phyloP scores from a whole-genome alignment of 495 filamentous ascomycete genomes.

The Xylaria telfairii region DNA sequence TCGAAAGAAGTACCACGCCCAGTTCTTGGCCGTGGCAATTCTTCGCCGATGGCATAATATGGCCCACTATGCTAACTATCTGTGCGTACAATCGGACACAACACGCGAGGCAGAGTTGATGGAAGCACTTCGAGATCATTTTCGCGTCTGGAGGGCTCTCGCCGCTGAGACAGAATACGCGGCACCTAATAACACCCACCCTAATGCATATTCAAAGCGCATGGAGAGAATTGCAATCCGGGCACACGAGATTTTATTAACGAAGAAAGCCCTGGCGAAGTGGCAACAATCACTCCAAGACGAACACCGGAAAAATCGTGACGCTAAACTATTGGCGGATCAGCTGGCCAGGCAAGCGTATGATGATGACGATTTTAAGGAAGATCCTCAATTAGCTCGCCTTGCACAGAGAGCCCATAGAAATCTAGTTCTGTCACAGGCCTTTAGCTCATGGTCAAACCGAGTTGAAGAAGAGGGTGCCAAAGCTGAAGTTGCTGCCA shows the following conservation, averaged over 20 bases:
- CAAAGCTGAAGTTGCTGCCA: constrained; percentile 38
- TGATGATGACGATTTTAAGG: constrained; percentile 22
- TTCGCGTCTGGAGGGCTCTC: constrained; percentile 33
- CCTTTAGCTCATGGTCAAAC: constrained; percentile 77
- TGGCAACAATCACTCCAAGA: constrained; percentile 34
- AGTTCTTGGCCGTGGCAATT: constrained; percentile 32
- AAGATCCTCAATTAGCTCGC: constrained; percentile 42
- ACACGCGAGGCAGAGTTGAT: constrained; percentile 34
- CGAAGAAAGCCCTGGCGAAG: constrained; percentile 27
- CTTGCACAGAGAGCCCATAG: constrained; percentile 67
- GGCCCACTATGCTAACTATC: constrained; percentile 30
- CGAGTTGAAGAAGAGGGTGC: constrained; percentile 63
- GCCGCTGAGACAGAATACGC: constrained; percentile 27
- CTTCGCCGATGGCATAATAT: constrained; percentile 38
- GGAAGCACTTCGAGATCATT: constrained; percentile 30
- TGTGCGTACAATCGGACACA: constrained; percentile 36
- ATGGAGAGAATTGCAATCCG: constrained; percentile 36
- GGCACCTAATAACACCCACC: constrained; percentile 28
- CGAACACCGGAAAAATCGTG: constrained; percentile 32
- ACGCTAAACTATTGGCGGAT: constrained; percentile 66
- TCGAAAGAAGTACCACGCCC: constrained; percentile 32
- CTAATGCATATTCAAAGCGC: constrained; percentile 39
- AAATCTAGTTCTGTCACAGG: constrained; percentile 70
- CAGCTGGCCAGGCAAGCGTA: constrained; percentile 47
- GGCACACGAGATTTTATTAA: constrained; percentile 31